phyloP scores from a whole-genome alignment of 2,329 filamentous ascomycete species.

The Dothideomycetes sp. region DNA sequence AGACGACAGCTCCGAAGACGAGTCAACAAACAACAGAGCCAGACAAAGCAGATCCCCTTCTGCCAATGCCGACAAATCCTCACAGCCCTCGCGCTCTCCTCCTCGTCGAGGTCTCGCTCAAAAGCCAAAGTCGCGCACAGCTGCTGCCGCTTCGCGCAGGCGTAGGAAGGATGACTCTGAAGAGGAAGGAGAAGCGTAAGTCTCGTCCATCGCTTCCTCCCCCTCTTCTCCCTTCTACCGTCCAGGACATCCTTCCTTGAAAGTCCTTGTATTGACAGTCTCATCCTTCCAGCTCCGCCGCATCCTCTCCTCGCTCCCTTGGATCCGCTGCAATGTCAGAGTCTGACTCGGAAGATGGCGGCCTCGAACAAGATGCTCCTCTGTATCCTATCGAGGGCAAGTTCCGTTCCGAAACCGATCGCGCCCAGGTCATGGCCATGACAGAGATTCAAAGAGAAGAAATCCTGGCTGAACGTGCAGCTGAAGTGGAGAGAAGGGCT shows the following conservation, averaged over 20 bases:
- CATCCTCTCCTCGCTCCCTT: slow-evolving; percentile 63
- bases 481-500: slow-evolving; percentile 69
- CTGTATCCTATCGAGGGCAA: slow-evolving; percentile 81
- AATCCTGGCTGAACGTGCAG: slow-evolving; percentile 76
- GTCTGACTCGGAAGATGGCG: slow-evolving; percentile 59
- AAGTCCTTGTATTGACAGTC: slow-evolving; percentile 10
- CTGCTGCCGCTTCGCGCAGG: slow-evolving; percentile 25
- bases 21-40: slow-evolving; percentile 25
- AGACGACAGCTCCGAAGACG: slow-evolving; percentile 45
- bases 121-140: slow-evolving; percentile 35
- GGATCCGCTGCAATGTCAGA: slow-evolving; percentile 85
- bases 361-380: slow-evolving; percentile 49
- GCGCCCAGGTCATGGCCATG: slow-evolving; percentile 64
- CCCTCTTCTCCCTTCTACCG: slow-evolving; percentile 16
- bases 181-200: slow-evolving; percentile 79
- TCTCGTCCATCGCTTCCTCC: slow-evolving; percentile 23
- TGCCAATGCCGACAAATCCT: not conserved
- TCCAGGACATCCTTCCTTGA: slow-evolving; percentile 9
- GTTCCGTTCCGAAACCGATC: slow-evolving; percentile 50
- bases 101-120: slow-evolving; percentile 35
- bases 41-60: slow-evolving; percentile 18
- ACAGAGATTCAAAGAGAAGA: slow-evolving; percentile 87
- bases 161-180: slow-evolving; percentile 51
- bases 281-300: slow-evolving; percentile 46
- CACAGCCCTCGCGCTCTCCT: slow-evolving; percentile 23